Evolutionary conservation across 352 stramenopile species (phyloP).

Genomic region (Phytophthora cactorum): DNA sequence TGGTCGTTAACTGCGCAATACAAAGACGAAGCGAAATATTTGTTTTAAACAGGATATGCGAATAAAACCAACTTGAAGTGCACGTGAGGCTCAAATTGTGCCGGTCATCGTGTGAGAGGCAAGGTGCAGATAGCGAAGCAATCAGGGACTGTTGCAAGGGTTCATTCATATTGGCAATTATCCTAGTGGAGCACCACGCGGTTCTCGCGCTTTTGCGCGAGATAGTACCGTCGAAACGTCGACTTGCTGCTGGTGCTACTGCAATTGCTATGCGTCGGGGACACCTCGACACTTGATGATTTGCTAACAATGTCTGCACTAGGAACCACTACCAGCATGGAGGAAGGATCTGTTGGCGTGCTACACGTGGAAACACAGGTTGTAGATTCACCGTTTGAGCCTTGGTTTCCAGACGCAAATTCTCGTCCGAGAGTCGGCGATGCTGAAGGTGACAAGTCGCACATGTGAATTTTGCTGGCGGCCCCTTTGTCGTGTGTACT

Average conservation of each 20-base stretch:
- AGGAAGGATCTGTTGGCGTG: conserved; percentile 12
- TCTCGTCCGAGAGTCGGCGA: not conserved
- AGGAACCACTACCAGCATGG: conserved; percentile 5
- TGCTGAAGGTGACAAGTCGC: conserved; percentile 6
- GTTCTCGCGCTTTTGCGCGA: conserved; percentile 33
- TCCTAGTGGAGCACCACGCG: conserved; percentile 21
- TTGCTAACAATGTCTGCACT: conserved; percentile 15
- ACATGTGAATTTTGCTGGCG: conserved; percentile 6
- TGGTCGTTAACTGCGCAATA: conserved; percentile 18
- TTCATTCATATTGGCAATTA: conserved; percentile 21
- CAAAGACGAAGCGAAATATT: conserved; percentile 1
- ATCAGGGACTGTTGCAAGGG: conserved; percentile 12
- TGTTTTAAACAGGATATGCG: conserved; percentile 6
- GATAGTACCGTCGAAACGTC: conserved; percentile 51
- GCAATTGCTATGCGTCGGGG: conserved; percentile 24
- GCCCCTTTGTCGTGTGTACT: conserved; percentile 2
- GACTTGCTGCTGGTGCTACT: conserved; percentile 24
- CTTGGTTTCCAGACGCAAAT: conserved; percentile 8
- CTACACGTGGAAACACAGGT: conserved; percentile 10
- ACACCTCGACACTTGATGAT: conserved; percentile 15
- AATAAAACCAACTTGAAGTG: conserved; percentile 51
- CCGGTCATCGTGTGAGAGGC: conserved; percentile 17
- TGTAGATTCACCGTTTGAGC: conserved; percentile 9
- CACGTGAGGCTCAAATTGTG: not conserved
- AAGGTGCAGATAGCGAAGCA: conserved; percentile 3